Percentiles rank a stretch among this genome's conserved stretches.
Conservation (phyloP, 495 filamentous ascomycete genomes). For the Daldinia vernicosa region DNA sequence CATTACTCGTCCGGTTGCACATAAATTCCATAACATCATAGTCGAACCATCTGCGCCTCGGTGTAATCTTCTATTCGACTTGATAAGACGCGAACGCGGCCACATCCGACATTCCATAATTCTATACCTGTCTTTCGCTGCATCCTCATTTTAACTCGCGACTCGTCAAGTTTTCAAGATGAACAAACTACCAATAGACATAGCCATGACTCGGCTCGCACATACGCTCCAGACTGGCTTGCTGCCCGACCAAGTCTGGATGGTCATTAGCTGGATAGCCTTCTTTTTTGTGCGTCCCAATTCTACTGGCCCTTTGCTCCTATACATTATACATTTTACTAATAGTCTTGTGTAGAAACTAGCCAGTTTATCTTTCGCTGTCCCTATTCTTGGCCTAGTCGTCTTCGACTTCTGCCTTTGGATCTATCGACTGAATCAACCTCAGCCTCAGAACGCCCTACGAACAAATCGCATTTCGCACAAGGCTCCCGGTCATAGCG, state of each 20-base stretch:
- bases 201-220: constrained; percentile 33
- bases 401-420: constrained; percentile 58
- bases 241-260: constrained; percentile 38
- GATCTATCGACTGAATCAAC: constrained; percentile 51
- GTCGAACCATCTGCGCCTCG: constrained; percentile 8
- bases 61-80: constrained; percentile 2
- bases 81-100: constrained; percentile 26
- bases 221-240: constrained; percentile 23
- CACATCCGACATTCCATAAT: constrained; percentile 3
- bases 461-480: constrained; percentile 27
- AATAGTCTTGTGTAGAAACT: constrained; percentile 36
- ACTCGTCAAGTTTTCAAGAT: constrained; percentile 19
- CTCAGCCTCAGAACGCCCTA: constrained; percentile 24
- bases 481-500: constrained; percentile 4
- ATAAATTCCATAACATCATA: constrained; percentile 2
- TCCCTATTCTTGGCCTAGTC: constrained; percentile 45
- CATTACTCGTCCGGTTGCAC: not conserved
- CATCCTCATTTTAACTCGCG: not conserved
- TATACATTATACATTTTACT: constrained; percentile 4
- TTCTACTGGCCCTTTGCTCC: not conserved
- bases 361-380: constrained; percentile 41
- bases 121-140: no score
- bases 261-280: constrained; percentile 42
- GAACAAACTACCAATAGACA: constrained; percentile 30
- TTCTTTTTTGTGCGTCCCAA: constrained; percentile 43